Evolutionary conservation across 2,329 filamentous ascomycete genomes (phyloP), one percentile per base, ranked within the genome.

Genomic region (Nakataea oryzae): DNA sequence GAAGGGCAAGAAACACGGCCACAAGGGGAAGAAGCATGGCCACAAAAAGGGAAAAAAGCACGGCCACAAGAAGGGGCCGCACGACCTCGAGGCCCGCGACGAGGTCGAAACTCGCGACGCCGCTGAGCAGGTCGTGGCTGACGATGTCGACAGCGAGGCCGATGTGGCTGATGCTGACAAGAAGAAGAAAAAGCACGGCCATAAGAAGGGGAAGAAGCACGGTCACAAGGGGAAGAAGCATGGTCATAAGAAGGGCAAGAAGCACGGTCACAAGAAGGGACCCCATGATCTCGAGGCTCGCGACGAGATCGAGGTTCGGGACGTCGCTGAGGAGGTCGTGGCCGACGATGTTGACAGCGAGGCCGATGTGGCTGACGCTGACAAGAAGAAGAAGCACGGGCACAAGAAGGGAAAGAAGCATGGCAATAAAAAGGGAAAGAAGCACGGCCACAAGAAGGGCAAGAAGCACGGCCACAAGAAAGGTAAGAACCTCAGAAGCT

Each of bases 321-420:
- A 54, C n/a, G 56, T 54, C 11, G 60, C 54, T 3, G 57, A 57
- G 24, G 32, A 50, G n/a, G 54, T 27, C 13, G 59, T 27, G 21
- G 29, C 62, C 32, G 57, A 30, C 56, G 28, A 58, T 26, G 6
- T 9, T 6, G 56, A 24, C 27, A 30, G 14, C 21, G 29, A 27
- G 12, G 26, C 56, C 28, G 56, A 58, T n/a, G 56, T 58, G 1
- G 56, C 29, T 21, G 56, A 58, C 12, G 56, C 56, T 21, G 56
- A 58, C 56, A 58, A 58, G 56, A 58, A 58, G 28, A 58, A 58
- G 56, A 58, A 58, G 56, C 54, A 55, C 9, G 32, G 32, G 11
- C 32, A 41, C 32, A 41, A 41, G 34, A 21, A 47, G 41, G 32
- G 32, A 55, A 58, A 30, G 56, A 58, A 58, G 56, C 24, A 56